Evolutionary conservation across 1,139 yeast genomes (phyloP).

Genomic region (Pichia sp.): DNA sequence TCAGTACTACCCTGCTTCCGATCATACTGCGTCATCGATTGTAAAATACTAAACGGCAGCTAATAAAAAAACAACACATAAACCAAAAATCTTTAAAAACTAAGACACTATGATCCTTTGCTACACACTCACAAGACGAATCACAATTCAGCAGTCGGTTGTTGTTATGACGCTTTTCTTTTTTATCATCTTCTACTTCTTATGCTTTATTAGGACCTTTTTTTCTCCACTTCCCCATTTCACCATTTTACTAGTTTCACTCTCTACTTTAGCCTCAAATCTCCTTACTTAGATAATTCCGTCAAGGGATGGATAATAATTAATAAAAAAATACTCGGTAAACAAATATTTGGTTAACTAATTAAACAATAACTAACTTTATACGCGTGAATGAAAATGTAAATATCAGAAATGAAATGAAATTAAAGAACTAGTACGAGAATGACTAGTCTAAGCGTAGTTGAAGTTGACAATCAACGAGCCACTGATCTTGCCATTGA

Average conservation of each 20-base stretch:
- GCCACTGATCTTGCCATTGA: constrained; percentile 21
- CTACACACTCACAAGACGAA: neutral
- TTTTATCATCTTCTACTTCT: neutral
- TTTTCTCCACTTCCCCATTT: neutral
- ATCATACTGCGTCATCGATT: neutral
- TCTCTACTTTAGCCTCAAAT: no score
- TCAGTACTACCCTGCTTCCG: neutral
- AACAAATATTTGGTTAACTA: neutral
- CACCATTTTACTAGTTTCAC: no score
- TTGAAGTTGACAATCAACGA: constrained; percentile 29
- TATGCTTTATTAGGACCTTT: neutral
- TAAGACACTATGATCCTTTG: neutral
- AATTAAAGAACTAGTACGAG: neutral
- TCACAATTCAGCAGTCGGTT: neutral
- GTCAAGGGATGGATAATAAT: neutral
- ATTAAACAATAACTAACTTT: neutral
- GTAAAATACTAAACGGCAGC: neutral
- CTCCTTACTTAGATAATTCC: neutral
- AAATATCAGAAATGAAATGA: neutral
- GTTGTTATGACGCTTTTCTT: neutral
- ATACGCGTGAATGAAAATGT: neutral
- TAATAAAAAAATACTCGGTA: no score
- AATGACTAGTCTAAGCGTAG: constrained; percentile 16
- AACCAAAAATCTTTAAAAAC: neutral
- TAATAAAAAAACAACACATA: no score